Evolutionary conservation across 169 alveolate species (phyloP).

Genomic region (Cryptosporidium sp.): DNA sequence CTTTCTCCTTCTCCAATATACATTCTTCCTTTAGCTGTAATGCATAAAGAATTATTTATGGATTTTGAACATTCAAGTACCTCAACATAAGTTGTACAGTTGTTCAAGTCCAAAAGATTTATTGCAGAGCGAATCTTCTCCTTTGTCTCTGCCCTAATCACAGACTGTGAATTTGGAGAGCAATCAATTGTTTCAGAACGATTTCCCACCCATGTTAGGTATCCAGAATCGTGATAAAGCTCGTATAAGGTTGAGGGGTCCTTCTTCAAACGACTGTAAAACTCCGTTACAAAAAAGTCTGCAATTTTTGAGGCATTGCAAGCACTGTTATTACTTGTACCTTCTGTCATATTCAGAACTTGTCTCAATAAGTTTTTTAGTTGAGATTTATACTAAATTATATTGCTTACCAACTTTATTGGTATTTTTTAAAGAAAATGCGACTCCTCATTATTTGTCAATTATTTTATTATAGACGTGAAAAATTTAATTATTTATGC

Average conservation of each 20-base stretch:
- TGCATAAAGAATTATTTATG: conserved; percentile 41
- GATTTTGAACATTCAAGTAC: conserved; percentile 69
- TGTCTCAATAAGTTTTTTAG: not conserved
- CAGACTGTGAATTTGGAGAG: conserved; percentile 14
- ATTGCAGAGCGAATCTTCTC: conserved; percentile 71
- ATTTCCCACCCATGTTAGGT: conserved; percentile 61
- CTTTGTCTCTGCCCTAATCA: conserved; percentile 66
- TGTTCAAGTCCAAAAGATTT: conserved; percentile 32
- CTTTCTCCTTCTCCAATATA: conserved; percentile 51
- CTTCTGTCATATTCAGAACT: conserved; percentile 30
- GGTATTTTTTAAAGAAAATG: not conserved
- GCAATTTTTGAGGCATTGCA: conserved; percentile 69
- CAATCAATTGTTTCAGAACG: conserved; percentile 19
- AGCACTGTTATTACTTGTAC: conserved; percentile 2
- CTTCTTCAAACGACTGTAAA: conserved; percentile 62
- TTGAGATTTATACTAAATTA: not conserved
- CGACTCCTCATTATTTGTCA: conserved; percentile 4
- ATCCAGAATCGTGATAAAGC: conserved; percentile 72
- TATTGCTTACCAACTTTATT: not conserved
- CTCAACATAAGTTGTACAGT: conserved; percentile 73
- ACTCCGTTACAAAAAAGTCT: conserved; percentile 70
- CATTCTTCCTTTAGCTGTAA: conserved; percentile 73
- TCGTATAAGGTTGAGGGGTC: conserved; percentile 71
- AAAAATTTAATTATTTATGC: not conserved
- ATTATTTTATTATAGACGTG: conserved; percentile 14